Conservation (phyloP, 768 basidiomycete species). For the Kwoniella mangroviensis region DNA sequence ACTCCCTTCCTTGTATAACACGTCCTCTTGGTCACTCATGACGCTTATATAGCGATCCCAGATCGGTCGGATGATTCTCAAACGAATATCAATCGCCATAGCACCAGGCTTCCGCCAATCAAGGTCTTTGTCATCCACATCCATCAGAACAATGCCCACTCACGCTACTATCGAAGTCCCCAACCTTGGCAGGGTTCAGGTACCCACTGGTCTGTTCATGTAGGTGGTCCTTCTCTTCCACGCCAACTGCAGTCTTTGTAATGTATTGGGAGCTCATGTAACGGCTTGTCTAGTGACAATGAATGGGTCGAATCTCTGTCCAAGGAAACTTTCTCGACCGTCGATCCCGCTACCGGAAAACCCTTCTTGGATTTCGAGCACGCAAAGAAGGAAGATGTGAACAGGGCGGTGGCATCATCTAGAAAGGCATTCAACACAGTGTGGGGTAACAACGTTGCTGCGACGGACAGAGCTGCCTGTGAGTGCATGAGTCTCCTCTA, state of each 20-base stretch:
- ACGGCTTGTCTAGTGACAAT: conserved; percentile 8
- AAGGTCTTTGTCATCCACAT: neutral
- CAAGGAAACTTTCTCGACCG: conserved; percentile 53
- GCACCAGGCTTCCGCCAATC: neutral
- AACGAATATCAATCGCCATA: neutral
- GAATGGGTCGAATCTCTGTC: conserved; percentile 30
- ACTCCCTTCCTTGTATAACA: neutral
- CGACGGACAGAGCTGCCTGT: conserved; percentile 50
- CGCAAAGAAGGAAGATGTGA: conserved; percentile 73
- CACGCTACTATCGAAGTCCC: conserved; percentile 28
- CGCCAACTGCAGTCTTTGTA: neutral
- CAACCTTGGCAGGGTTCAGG: conserved; percentile 12
- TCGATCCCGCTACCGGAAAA: conserved; percentile 67
- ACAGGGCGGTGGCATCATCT: conserved; percentile 67
- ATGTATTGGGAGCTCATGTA: neutral
- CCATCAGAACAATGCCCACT: conserved; percentile 20
- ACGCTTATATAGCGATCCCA: neutral
- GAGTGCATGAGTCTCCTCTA: conserved; percentile 2
- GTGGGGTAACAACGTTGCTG: conserved; percentile 57
- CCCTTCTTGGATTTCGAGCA: conserved; percentile 61
- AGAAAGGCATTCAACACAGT: conserved; percentile 59
- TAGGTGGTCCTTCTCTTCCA: conserved; percentile 2
- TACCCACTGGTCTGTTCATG: conserved; percentile 33
- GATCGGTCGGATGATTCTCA: conserved; percentile 1
- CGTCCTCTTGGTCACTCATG: neutral